A percentile compares a stretch with the other conserved stretches of the same genome.
phyloP scores from a whole-genome alignment of 106 monocot species.

The Hemerocallis citrina region DNA sequence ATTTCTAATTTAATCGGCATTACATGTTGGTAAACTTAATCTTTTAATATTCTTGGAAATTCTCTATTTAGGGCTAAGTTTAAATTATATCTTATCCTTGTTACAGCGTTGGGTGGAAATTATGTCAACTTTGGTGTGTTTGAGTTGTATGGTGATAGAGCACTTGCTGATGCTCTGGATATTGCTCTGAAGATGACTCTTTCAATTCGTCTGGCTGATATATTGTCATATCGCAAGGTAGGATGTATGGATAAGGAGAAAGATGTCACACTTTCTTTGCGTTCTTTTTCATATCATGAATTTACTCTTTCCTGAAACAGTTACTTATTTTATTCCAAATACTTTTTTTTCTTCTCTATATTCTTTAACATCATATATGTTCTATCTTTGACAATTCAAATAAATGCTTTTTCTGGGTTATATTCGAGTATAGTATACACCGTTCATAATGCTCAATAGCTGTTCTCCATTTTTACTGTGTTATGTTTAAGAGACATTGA shows the following conservation, averaged over 20 bases:
- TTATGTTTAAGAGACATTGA: too few species aligned
- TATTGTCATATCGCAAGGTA: conserved; percentile 91
- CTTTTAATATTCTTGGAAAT: too few species aligned
- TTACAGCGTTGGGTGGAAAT: conserved; percentile 72
- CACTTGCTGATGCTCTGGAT: conserved; percentile 97
- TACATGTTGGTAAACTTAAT: too few species aligned
- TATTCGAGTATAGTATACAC: too few species aligned
- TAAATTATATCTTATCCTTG: too few species aligned
- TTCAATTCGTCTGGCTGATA: conserved; percentile 76
- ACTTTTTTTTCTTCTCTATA: background rate
- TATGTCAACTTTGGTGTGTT: conserved; percentile 99
- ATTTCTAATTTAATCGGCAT: too few species aligned
- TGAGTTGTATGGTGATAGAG: conserved; percentile 94
- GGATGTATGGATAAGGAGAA: background rate
- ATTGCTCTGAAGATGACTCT: conserved; percentile 90
- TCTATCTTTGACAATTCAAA: too few species aligned
- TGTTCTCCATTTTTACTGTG: too few species aligned
- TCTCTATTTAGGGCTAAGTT: background rate
- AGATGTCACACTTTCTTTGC: background rate
- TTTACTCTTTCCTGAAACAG: background rate
- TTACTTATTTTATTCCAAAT: background rate
- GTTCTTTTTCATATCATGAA: background rate
- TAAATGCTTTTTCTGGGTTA: too few species aligned
- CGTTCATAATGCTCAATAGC: too few species aligned
- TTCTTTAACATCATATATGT: too few species aligned